These are phyloP conservation scores for Nepenthes mirabilis DNA, from an alignment of 148 eudicot species.

Conservation along the genomic window DNA sequence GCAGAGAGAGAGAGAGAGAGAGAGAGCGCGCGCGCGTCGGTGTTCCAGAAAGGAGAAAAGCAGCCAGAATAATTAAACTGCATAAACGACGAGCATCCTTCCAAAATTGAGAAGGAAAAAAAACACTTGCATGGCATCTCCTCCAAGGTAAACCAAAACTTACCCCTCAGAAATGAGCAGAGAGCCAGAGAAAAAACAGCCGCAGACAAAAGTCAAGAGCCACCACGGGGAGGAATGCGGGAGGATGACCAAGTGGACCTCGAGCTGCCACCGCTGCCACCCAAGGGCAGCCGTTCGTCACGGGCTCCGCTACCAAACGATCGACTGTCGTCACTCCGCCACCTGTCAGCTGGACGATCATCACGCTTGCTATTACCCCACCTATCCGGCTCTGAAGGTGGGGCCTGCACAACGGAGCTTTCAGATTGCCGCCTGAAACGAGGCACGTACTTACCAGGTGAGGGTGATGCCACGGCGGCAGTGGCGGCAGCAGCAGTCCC, in stretches of 20 bases:
- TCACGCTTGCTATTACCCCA: slow-evolving; percentile 35
- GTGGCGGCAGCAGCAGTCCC: slow-evolving; percentile 17
- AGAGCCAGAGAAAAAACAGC: too few species aligned
- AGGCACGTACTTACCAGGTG: slow-evolving; percentile 65
- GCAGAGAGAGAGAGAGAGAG: too few species aligned
- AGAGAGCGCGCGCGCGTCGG: too few species aligned
- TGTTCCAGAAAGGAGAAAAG: too few species aligned
- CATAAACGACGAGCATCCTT: too few species aligned
- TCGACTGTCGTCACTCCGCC: slow-evolving; percentile 37
- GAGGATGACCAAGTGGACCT: slow-evolving; percentile 37
- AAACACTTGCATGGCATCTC: too few species aligned
- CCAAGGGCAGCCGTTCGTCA: background rate
- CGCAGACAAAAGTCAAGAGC: too few species aligned
- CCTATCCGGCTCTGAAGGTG: slow-evolving; percentile 34
- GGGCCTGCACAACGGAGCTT: slow-evolving; percentile 17
- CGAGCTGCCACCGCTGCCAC: slow-evolving; percentile 4
- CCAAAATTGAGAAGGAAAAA: too few species aligned
- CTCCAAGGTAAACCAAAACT: too few species aligned
- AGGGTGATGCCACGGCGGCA: slow-evolving; percentile 15
- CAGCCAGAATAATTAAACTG: too few species aligned
- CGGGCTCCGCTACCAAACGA: slow-evolving; percentile 16
- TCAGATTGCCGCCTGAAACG: slow-evolving; percentile 18
- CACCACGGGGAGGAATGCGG: slow-evolving; percentile 1
- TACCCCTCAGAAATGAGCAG: too few species aligned
- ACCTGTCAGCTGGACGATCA: slow-evolving; percentile 35